These are phyloP conservation scores for Avena eriantha DNA, from an alignment of 176 grass and related monocot genomes.

Conservation along the genomic window DNA sequence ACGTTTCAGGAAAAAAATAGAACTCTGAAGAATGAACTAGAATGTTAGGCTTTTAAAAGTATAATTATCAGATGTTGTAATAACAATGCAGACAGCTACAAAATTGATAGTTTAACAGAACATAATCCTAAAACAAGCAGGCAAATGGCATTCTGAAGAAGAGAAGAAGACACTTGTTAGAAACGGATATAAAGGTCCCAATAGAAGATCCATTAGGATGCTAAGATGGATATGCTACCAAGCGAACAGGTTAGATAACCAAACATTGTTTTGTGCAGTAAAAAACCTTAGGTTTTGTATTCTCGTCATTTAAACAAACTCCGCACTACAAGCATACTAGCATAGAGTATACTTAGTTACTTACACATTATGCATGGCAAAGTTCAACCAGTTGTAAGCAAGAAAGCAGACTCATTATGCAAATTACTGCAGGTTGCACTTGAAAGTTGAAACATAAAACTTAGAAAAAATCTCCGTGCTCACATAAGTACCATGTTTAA, in stretches of 20 bases:
- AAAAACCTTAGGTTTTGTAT: neutral
- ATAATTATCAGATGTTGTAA: neutral
- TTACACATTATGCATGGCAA: neutral
- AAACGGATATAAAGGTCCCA: neutral
- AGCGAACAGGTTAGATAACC: slow-evolving; percentile 4
- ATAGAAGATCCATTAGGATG: slow-evolving; percentile 12
- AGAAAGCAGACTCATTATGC: neutral
- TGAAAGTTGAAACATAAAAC: neutral
- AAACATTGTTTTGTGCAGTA: slow-evolving; percentile 5
- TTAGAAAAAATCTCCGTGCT: neutral
- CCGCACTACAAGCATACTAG: slow-evolving; percentile 2
- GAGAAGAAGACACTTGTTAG: neutral
- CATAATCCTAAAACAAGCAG: neutral
- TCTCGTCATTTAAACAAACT: slow-evolving; percentile 19
- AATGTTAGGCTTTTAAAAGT: neutral
- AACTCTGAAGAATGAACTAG: neutral
- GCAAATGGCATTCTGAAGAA: slow-evolving; percentile 16
- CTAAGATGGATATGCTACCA: neutral
- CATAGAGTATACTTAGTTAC: slow-evolving; percentile 19
- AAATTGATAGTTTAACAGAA: slow-evolving; percentile 20
- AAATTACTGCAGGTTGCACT: neutral
- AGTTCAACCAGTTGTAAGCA: slow-evolving; percentile 19
- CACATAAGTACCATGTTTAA: neutral
- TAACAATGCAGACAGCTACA: neutral
- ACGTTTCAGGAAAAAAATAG: neutral